These are phyloP conservation scores for Cerrena zonata DNA, from an alignment of 1,284 basidiomycete genomes.

Conservation along the genomic window DNA sequence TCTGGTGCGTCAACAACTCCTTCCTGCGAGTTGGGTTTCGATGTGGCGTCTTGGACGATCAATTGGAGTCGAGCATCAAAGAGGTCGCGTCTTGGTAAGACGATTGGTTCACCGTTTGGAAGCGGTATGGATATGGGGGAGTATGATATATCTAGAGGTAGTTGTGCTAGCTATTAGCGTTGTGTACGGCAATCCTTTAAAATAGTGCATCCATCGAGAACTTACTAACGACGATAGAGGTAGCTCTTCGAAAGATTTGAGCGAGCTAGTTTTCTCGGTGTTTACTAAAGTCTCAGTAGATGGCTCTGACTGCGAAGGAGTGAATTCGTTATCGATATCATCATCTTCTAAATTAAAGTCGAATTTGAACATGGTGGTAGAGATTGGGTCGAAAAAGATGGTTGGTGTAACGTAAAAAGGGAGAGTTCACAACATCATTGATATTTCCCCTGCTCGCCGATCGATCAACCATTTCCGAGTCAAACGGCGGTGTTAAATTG, in stretches of 20 bases:
- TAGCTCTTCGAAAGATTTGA: constrained; percentile 28
- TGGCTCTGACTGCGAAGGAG: too few relatives aligned
- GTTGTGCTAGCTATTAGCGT: constrained; percentile 38
- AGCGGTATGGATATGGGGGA: constrained; percentile 48
- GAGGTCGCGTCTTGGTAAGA: constrained; percentile 74
- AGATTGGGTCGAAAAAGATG: too few relatives aligned
- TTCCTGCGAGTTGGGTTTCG: constrained; percentile 21
- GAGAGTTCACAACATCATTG: too few relatives aligned
- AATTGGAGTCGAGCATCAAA: constrained; percentile 94
- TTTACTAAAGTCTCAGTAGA: neutral
- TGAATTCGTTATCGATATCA: constrained; percentile 20
- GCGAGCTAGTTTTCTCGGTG: neutral
- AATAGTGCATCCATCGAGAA: constrained; percentile 8
- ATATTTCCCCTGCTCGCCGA: too few relatives aligned
- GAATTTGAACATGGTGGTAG: constrained; percentile 23
- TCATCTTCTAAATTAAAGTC: constrained; percentile 18
- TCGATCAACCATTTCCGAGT: too few relatives aligned
- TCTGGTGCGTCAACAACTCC: constrained; percentile 13
- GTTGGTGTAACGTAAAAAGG: too few relatives aligned
- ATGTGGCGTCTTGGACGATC: constrained; percentile 44
- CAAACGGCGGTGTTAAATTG: too few relatives aligned
- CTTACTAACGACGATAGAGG: constrained; percentile 32
- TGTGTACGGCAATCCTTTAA: constrained; percentile 1
- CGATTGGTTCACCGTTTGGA: constrained; percentile 28
- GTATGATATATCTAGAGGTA: constrained; percentile 57